Conservation (phyloP, 2,329 filamentous ascomycete genomes). For the Hypoxylon sp. region DNA sequence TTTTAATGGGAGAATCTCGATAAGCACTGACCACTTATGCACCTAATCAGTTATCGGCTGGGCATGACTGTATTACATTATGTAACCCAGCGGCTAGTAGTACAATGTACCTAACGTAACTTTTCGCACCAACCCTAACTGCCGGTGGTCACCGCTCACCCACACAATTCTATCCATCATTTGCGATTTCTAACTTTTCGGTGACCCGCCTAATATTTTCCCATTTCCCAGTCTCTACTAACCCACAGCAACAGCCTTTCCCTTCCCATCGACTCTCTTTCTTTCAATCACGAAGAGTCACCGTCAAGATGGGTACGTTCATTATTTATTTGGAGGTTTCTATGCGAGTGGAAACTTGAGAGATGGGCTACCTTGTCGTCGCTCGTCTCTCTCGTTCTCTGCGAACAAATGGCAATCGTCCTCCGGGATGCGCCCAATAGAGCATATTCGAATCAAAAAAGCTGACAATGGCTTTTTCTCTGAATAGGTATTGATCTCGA, state of each 20-base stretch:
- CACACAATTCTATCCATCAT: constrained; percentile 50
- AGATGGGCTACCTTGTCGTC: constrained; percentile 14
- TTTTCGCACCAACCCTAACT: constrained; percentile 59
- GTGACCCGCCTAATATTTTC: constrained; percentile 43
- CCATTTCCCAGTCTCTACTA: constrained; percentile 46
- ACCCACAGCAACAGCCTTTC: constrained; percentile 58
- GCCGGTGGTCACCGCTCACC: constrained; percentile 61
- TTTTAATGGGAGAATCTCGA: background rate
- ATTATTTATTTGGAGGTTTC: constrained; percentile 61
- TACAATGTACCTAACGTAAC: background rate
- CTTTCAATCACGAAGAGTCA: constrained; percentile 56
- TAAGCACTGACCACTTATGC: background rate
- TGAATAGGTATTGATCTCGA: constrained; percentile 79
- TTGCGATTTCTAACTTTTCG: constrained; percentile 39
- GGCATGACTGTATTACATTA: background rate
- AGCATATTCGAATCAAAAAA: constrained; percentile 75
- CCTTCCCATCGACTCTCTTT: constrained; percentile 58
- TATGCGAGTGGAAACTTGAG: constrained; percentile 56
- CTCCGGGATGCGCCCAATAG: constrained; percentile 56
- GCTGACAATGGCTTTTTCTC: constrained; percentile 70
- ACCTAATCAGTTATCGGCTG: background rate
- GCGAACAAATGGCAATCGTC: constrained; percentile 41
- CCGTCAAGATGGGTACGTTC: constrained; percentile 73
- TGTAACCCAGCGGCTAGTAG: background rate
- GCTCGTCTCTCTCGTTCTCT: constrained; percentile 42